Evolutionary conservation across 1,284 basidiomycete species (phyloP).

Genomic region (Heterobasidion occidentale): DNA sequence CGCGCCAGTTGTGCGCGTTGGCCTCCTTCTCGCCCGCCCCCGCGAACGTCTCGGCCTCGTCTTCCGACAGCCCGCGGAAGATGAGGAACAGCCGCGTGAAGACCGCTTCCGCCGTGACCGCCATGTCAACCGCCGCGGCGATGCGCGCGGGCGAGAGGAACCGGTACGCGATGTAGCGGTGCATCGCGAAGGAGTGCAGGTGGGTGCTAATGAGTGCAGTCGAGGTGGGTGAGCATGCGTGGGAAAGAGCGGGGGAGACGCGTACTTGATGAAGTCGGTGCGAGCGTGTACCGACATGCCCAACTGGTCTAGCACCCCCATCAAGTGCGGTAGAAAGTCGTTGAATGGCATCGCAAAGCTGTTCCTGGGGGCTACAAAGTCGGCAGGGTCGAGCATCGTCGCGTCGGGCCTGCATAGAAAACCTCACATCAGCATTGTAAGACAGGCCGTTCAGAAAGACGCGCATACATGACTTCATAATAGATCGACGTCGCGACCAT

Average conservation of each 20-base stretch:
- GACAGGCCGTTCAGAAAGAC: conserved; percentile 4
- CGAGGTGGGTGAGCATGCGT: not conserved
- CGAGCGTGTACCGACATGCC: conserved; percentile 73
- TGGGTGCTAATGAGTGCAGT: conserved; percentile 46
- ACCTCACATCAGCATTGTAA: conserved; percentile 7
- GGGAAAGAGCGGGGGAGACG: conserved; percentile 6
- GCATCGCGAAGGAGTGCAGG: conserved; percentile 57
- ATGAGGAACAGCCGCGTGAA: conserved; percentile 82
- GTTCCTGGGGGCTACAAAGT: conserved; percentile 70
- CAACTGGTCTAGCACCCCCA: conserved; percentile 68
- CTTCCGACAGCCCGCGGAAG: conserved; percentile 73
- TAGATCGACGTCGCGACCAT: conserved; percentile 70
- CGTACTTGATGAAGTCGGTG: conserved; percentile 70
- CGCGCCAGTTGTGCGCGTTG: conserved; percentile 68
- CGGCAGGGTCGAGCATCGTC: conserved; percentile 60
- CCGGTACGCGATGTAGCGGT: conserved; percentile 81
- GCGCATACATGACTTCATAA: conserved; percentile 60
- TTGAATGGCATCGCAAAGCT: conserved; percentile 73
- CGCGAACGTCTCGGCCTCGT: conserved; percentile 63
- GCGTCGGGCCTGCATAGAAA: conserved; percentile 52
- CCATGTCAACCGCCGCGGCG: conserved; percentile 76
- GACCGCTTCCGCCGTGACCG: conserved; percentile 65
- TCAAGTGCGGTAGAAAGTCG: conserved; percentile 72
- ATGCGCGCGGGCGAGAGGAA: conserved; percentile 71
- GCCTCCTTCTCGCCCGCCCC: conserved; percentile 82